Evolutionary conservation across 2,329 filamentous ascomycete genomes (phyloP), one percentile per base, ranked within the genome.

Genomic region (Trichoderma sp.): DNA sequence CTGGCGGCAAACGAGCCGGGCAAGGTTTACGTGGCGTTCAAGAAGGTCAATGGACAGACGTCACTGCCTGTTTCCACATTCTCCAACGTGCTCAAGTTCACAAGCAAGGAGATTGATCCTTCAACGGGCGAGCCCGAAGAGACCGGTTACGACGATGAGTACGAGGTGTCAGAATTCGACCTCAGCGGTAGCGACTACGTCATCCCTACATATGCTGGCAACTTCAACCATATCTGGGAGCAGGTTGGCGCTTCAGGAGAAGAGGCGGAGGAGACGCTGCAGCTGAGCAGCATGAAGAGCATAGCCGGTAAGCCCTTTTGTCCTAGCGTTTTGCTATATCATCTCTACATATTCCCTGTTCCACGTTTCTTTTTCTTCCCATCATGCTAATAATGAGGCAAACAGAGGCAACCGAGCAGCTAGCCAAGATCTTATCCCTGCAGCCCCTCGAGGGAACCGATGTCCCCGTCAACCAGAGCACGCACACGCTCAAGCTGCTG

Each of bases 51-150:
- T 72, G 94, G 93, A 71, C 93, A 94, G 77, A 87, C 85, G 57
- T 88, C 91, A n/a, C 91, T 97, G 81, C 91, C 94, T 5, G 86
- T 92, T 26, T 90, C 92, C 67, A 92, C 90, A 55, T 97, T 99
- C 82, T 94, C 93, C 75, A 99, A 98, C 82, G 85, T 93, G 50
- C 91, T 99, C 79, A 98, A 96, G 83, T 99, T 99, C 81, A 98
- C 94, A 20, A 96, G 92, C 85, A 98, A 98, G 84, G 96, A 99
- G 83, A 96, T 99, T 75, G 96, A 99, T 78, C 96, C 96, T 6
- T 92, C 92, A 30, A 97, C 93, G n/a, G 90, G 90, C 75, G 94
- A 98, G 82, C 93, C 95, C 0, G 96, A 99, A 81, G 94, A 97
- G 17, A 88, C 85, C 61, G 96, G 96, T 59, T 98, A 98, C 81